These are phyloP conservation scores for Dictyostelium brefeldianum DNA, from an alignment of 78 protist species.

Conservation along the genomic window DNA sequence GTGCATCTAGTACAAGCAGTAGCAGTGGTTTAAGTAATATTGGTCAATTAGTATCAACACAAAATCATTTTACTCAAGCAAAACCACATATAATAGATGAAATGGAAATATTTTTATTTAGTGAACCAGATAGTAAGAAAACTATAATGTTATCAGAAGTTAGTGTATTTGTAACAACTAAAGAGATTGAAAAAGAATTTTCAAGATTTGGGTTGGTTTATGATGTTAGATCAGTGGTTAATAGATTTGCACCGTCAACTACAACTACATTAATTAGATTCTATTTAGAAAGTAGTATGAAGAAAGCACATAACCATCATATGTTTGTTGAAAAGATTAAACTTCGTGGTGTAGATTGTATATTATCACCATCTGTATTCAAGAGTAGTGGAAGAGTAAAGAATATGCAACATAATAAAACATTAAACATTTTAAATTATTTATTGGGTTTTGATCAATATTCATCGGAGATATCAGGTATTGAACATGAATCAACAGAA, in stretches of 20 bases:
- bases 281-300: background rate
- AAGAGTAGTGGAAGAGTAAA: background rate
- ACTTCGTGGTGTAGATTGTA: background rate
- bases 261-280: background rate
- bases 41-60: no score
- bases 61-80: no score
- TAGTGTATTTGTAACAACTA: background rate
- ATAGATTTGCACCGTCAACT: background rate
- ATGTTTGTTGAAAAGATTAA: background rate
- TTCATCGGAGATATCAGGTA: background rate
- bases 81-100: background rate
- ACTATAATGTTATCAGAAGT: background rate
- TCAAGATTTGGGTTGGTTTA: conserved; percentile 1
- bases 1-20: no score
- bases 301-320: background rate
- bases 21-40: no score
- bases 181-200: background rate
- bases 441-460: conserved; percentile 14
- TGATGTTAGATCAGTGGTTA: background rate
- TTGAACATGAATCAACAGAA: background rate
- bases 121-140: background rate
- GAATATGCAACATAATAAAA: background rate
- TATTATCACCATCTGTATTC: background rate
- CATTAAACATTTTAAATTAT: background rate
- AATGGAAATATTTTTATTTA: conserved; percentile 14